Percentiles rank a stretch among this genome's conserved stretches.
phyloP scores from a whole-genome alignment of 2,329 filamentous ascomycete species.

The Penicillium corylophilum region DNA sequence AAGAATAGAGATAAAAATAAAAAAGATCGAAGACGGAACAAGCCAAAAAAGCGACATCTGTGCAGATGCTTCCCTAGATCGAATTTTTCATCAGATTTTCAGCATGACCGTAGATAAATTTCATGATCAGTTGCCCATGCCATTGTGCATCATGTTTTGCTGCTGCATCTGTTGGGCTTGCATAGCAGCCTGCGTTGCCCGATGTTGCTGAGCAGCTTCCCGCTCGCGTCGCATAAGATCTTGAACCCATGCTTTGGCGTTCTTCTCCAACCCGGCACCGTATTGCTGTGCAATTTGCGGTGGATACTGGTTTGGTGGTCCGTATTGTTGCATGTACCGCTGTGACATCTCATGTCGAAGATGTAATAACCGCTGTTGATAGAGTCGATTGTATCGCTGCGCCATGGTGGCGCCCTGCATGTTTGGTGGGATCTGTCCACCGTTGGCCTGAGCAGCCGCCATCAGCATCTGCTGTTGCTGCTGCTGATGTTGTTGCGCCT shows the following conservation, averaged over 20 bases:
- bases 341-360: constrained; percentile 39
- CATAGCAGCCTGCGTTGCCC: constrained; percentile 32
- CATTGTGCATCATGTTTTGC: constrained; percentile 45
- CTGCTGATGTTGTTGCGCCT: constrained; percentile 30
- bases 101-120: neutral
- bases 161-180: constrained; percentile 42
- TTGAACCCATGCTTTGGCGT: constrained; percentile 37
- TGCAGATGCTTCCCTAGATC: constrained; percentile 4
- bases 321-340: constrained; percentile 39
- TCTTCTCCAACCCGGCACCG: constrained; percentile 36
- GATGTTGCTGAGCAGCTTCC: constrained; percentile 33
- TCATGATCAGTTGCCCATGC: constrained; percentile 33
- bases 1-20: constrained; percentile 6
- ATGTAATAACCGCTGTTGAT: constrained; percentile 35
- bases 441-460: constrained; percentile 41
- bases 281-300: constrained; percentile 41
- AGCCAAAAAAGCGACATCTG: constrained; percentile 7
- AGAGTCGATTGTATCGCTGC: constrained; percentile 38
- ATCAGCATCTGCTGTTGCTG: constrained; percentile 41
- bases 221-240: constrained; percentile 41
- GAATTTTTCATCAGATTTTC: neutral
- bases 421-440: constrained; percentile 32
- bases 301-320: constrained; percentile 40
- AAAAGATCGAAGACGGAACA: constrained; percentile 1
- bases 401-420: constrained; percentile 29